Evolutionary conservation across 257 asterid genomes (phyloP).

Genomic region (Solanum appendiculatum): DNA sequence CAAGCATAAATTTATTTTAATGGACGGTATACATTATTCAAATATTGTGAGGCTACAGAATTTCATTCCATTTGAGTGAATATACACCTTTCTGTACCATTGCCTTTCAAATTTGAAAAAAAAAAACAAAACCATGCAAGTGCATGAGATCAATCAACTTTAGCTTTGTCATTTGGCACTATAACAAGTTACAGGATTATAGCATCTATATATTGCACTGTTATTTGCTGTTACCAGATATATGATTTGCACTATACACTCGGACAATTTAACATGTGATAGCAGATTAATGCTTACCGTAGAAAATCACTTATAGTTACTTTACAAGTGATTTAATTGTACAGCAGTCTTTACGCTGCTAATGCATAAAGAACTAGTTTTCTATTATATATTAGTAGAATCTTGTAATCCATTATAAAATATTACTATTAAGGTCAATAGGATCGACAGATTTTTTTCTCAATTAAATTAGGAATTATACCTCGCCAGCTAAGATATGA

Average conservation of each 20-base stretch:
- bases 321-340: neutral
- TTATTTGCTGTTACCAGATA: neutral
- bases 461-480: neutral
- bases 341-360: neutral
- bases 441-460: neutral
- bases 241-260: neutral
- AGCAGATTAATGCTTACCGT: neutral
- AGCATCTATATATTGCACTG: neutral
- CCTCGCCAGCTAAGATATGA: neutral
- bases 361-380: neutral
- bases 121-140: neutral
- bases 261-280: neutral
- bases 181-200: neutral
- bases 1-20: neutral
- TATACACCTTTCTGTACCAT: neutral
- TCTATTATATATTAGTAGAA: neutral
- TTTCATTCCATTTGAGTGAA: neutral
- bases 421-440: neutral
- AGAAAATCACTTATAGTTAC: neutral
- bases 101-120: neutral
- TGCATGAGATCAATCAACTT: neutral
- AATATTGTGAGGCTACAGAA: neutral
- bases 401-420: neutral
- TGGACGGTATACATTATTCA: neutral
- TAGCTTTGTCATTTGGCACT: neutral